Conservation (phyloP, 768 basidiomycete species). For the Podaxis sp. region DNA sequence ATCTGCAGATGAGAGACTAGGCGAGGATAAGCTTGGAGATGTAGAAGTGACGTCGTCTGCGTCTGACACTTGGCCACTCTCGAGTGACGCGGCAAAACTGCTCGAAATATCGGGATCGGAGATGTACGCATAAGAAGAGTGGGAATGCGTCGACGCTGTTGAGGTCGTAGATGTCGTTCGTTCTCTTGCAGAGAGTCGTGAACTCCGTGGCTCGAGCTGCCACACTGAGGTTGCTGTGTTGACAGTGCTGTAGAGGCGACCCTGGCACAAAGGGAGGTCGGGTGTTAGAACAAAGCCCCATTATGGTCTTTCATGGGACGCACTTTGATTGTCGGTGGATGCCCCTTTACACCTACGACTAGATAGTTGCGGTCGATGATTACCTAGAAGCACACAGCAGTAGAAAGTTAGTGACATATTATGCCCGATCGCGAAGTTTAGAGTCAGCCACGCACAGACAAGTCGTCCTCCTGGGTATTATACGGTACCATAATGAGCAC, state of each 20-base stretch:
- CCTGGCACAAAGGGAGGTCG: conserved; percentile 38
- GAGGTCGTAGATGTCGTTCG: conserved; percentile 76
- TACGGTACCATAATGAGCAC: conserved; percentile 73
- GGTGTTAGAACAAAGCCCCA: background rate
- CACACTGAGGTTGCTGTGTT: conserved; percentile 67
- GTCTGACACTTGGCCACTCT: conserved; percentile 72
- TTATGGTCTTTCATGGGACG: conserved; percentile 15
- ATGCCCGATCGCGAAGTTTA: background rate
- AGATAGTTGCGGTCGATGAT: conserved; percentile 70
- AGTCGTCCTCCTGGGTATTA: conserved; percentile 67
- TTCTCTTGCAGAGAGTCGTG: conserved; percentile 56
- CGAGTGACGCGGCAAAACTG: conserved; percentile 80
- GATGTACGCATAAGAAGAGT: conserved; percentile 66
- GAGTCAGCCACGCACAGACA: conserved; percentile 43
- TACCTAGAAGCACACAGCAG: conserved; percentile 42
- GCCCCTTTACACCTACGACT: conserved; percentile 70
- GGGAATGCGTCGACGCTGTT: conserved; percentile 70
- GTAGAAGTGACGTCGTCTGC: conserved; percentile 55
- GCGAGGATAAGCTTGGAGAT: conserved; percentile 63
- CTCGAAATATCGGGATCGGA: conserved; percentile 83
- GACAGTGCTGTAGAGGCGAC: conserved; percentile 68
- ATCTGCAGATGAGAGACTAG: conserved; percentile 57
- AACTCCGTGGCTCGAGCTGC: conserved; percentile 73
- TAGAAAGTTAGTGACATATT: background rate
- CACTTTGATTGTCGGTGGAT: conserved; percentile 73